Base-by-base conservation (phyloP, 176 grass and related monocot species). In the Musa acuminata region DNA sequence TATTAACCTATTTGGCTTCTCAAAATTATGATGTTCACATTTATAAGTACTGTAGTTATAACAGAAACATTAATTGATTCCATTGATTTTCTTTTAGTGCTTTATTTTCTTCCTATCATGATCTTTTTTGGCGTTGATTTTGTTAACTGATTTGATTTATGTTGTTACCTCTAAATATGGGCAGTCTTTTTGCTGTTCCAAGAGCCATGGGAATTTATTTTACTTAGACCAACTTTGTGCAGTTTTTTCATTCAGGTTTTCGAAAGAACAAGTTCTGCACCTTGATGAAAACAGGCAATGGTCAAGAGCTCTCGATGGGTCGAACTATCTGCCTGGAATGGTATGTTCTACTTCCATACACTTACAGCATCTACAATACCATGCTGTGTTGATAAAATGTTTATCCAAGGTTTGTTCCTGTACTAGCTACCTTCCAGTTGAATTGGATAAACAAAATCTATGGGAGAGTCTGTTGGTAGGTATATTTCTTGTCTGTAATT, bases 311-410 rank as follows among this genome's bases (percentile, higher is more conserved):
- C 80, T 99, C n/a, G 95, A 99, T 79, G 95, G 95, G 78, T 99
- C 95, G 13, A 85, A 99, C 80, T 99, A 99, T 89, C 88, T 99
- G 60, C 90, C 95, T 89, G 95, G 95, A 87, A 99, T 99, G 95
- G 95, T 99, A 91, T 82, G 74, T 63, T 26, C 74, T 13, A 1
- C 59, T 52, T 29, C 12, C 1, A 55, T 57, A 16, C 49, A 20
- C 35, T 6, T 53, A 8, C 69, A 74, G 67, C 51, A 66, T 51
- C 49, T 53, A 43, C 14, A 69, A 63, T 23, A 6, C 69, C 53
- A 71, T 70, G 1, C 0, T 53, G 2, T 13, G 63, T 11, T 48
- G 73, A 29, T 67, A 71, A 57, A 14, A 43, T 3, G 2, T 72
- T 55, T 83, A 68, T 43, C 35, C 35, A 43, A 43, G 6, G 35